Conservation (phyloP, 352 stramenopile genomes). For the Saprolegnia diclina region DNA sequence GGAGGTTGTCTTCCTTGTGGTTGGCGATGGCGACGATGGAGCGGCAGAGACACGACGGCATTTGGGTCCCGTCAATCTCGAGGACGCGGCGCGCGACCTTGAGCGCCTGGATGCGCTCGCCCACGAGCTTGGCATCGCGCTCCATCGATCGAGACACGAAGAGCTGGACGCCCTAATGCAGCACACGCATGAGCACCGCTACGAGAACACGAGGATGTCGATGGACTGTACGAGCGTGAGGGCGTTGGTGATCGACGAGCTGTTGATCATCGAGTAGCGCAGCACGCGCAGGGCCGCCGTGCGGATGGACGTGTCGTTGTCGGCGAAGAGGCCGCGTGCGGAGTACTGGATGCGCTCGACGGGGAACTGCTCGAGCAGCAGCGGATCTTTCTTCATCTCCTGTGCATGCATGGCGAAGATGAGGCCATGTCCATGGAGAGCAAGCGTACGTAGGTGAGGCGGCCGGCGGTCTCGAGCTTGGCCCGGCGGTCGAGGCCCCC, state of each 20-base stretch:
- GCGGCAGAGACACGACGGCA: slow-evolving; percentile 74
- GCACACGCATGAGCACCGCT: not conserved
- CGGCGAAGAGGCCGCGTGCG: slow-evolving; percentile 65
- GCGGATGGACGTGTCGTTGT: slow-evolving; percentile 73
- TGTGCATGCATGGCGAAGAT: not conserved
- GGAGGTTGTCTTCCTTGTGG: slow-evolving; percentile 87
- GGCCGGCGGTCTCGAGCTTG: slow-evolving; percentile 80
- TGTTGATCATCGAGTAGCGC: slow-evolving; percentile 80
- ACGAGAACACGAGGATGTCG: no score
- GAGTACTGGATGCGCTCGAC: slow-evolving; percentile 75
- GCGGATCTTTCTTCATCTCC: slow-evolving; percentile 81
- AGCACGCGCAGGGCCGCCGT: slow-evolving; percentile 69
- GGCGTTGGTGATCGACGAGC: slow-evolving; percentile 56
- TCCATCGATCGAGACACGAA: slow-evolving; percentile 82
- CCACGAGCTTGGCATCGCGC: slow-evolving; percentile 79
- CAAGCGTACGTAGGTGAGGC: slow-evolving; percentile 64
- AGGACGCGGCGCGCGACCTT: slow-evolving; percentile 82
- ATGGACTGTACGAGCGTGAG: slow-evolving; percentile 42
- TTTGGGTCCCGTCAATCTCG: slow-evolving; percentile 78
- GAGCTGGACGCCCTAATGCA: slow-evolving; percentile 51
- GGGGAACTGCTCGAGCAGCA: slow-evolving; percentile 76
- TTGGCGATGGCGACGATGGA: slow-evolving; percentile 79
- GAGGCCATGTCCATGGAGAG: not conserved
- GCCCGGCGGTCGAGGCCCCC: slow-evolving; percentile 80
- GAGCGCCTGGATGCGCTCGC: slow-evolving; percentile 79